These are phyloP conservation scores for Begonia loranthoides DNA, from an alignment of 306 rosid genomes.

Conservation along the genomic window DNA sequence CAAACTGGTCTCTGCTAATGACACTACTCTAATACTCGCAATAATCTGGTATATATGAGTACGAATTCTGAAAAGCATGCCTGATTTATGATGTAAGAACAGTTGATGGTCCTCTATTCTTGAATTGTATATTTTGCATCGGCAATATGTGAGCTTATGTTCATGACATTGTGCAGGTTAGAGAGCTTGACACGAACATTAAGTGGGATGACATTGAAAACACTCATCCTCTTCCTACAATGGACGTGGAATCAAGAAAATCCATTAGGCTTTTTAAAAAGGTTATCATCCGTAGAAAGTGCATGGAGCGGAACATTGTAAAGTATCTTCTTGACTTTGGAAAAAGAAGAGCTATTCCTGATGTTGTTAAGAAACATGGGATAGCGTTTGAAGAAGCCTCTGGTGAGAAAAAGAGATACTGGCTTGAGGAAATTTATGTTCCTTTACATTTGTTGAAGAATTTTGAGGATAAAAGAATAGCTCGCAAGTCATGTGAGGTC, in stretches of 20 bases:
- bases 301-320: slow-evolving; percentile 38
- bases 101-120: too few relatives aligned
- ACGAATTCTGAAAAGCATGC: too few relatives aligned
- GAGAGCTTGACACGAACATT: slow-evolving; percentile 78
- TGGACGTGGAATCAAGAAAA: slow-evolving; percentile 77
- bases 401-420: slow-evolving; percentile 72
- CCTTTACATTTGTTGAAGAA: slow-evolving; percentile 84
- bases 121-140: too few relatives aligned
- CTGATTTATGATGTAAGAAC: too few relatives aligned
- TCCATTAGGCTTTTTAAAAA: slow-evolving; percentile 80
- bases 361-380: slow-evolving; percentile 52
- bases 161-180: slow-evolving; percentile 37
- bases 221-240: slow-evolving; percentile 40
- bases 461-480: slow-evolving; percentile 82
- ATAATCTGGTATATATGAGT: too few relatives aligned
- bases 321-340: slow-evolving; percentile 96
- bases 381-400: slow-evolving; percentile 48
- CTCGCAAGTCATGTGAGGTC: slow-evolving; percentile 47
- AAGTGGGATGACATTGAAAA: slow-evolving; percentile 89
- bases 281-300: slow-evolving; percentile 82
- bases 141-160: too few relatives aligned
- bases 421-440: slow-evolving; percentile 70
- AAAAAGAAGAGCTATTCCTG: slow-evolving; percentile 81
- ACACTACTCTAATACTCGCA: too few relatives aligned
- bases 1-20: too few relatives aligned